Evolutionary conservation across 2,329 filamentous ascomycete species (phyloP), one percentile per base, ranked within the genome.

Genomic region (Pseudogymnoascus destructans): DNA sequence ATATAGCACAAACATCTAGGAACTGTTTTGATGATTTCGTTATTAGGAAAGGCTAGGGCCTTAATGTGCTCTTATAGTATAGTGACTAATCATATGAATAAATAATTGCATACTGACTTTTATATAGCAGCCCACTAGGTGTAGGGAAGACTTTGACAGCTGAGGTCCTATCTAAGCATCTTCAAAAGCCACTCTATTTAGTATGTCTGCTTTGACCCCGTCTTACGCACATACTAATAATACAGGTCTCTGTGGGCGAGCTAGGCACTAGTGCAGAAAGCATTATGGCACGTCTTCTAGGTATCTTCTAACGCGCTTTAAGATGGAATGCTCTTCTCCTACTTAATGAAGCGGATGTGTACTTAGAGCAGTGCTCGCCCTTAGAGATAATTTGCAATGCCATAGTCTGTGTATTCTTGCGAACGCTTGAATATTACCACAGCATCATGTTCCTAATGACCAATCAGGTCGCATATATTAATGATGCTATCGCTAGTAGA

Each of bases 401-500:
- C n/a, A n/a, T n/a, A n/a, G n/a, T n/a, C n/a, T 27, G 6, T 27
- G 6, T 27, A 27, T 27, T 9, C 62, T 64, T 73, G 9, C 66
- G 71, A 5, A 64, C 67, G 1, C 64, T 73, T 8, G 69, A 73
- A 61, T 72, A 72, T 61, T 72, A 69, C 61, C 59, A 69, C 40
- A 71, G 71, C 15, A 66, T 71, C 19, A 63, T 73, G 21, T 66
- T 73, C 49, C 65, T 73, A 1, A 72, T 70, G 2, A 71, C 66
- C 49, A 73, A 71, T 55, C 64, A 70, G 35, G 35, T 36, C 8
- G 15, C 15, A 38, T 19, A 63, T 40, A 59, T 64, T 54, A 38
- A 64, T 59, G n/a, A 54, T 40, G 38, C 57, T 19, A 63, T 63
- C 40, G 23, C 36, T 19, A 63, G 57, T 52, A 58, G 57, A 27